These are phyloP conservation scores for Scalesia atractyloides DNA, from an alignment of 129 eudicot species.

Conservation along the genomic window DNA sequence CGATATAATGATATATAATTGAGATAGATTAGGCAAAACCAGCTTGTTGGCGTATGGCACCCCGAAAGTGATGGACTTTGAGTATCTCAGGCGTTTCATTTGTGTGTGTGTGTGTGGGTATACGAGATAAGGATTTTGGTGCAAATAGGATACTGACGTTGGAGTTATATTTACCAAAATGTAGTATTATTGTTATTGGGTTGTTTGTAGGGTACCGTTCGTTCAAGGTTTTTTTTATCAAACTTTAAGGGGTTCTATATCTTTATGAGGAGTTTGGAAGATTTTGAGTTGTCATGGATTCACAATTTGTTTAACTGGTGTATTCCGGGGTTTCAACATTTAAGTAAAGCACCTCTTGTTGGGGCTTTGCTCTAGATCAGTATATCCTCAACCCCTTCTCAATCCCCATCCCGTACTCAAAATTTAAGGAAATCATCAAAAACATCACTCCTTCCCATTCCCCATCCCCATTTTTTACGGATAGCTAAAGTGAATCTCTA, in stretches of 20 bases:
- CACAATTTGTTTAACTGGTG: background rate
- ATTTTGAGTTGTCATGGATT: background rate
- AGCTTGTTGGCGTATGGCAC: background rate
- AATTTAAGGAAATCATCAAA: no score
- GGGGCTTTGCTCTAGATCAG: no score
- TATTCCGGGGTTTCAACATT: no score
- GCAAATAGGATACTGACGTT: background rate
- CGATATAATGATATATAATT: background rate
- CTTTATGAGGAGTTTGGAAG: background rate
- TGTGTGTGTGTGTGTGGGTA: no score
- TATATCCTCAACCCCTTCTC: no score
- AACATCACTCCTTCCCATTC: background rate
- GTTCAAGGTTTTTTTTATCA: background rate
- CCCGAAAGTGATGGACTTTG: background rate
- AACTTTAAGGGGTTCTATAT: background rate
- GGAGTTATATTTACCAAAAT: no score
- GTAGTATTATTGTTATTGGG: background rate
- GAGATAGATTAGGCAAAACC: slow-evolving; percentile 11
- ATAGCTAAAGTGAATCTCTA: no score
- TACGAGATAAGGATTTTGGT: background rate
- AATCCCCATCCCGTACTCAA: no score
- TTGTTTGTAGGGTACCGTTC: background rate
- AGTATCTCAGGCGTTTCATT: no score
- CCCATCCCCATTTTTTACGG: background rate
- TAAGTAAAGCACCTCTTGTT: no score